Percentiles rank a stretch among this genome's conserved stretches.
Evolutionary conservation across 345 rosid species (phyloP).

Genomic region (Hirschfeldia incana): DNA sequence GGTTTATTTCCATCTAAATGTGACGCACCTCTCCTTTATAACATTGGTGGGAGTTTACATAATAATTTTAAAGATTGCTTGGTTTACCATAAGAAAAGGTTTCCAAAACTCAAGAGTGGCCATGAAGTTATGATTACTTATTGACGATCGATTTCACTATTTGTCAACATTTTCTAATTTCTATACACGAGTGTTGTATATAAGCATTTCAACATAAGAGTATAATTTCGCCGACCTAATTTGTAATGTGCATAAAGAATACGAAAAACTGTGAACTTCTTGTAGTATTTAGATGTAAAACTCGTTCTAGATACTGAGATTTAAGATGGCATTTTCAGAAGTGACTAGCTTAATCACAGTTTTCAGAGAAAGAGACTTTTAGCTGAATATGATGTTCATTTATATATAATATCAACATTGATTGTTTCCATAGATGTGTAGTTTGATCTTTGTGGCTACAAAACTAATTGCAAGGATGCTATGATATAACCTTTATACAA

Average conservation of each 20-base stretch:
- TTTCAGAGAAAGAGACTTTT: neutral
- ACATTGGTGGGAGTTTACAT: slow-evolving; percentile 18
- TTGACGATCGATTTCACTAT: neutral
- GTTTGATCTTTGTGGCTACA: neutral
- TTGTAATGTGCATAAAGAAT: neutral
- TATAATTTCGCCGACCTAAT: neutral
- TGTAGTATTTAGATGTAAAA: neutral
- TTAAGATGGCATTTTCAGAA: neutral
- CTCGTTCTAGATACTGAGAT: neutral
- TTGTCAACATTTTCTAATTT: neutral
- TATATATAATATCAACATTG: neutral
- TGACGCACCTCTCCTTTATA: slow-evolving; percentile 14
- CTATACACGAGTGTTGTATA: neutral
- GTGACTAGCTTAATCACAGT: neutral
- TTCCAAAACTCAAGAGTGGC: slow-evolving; percentile 16
- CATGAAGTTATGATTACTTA: neutral
- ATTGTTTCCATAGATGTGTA: neutral
- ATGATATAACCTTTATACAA: neutral
- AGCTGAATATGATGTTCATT: neutral
- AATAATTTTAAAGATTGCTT: neutral
- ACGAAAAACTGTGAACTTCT: neutral
- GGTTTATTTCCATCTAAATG: slow-evolving; percentile 5
- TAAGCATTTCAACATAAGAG: neutral
- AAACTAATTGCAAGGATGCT: neutral
- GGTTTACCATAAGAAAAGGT: slow-evolving; percentile 7